These are phyloP conservation scores for Zygoascus bituminiphila DNA, from an alignment of 805 yeast species.

Conservation along the genomic window DNA sequence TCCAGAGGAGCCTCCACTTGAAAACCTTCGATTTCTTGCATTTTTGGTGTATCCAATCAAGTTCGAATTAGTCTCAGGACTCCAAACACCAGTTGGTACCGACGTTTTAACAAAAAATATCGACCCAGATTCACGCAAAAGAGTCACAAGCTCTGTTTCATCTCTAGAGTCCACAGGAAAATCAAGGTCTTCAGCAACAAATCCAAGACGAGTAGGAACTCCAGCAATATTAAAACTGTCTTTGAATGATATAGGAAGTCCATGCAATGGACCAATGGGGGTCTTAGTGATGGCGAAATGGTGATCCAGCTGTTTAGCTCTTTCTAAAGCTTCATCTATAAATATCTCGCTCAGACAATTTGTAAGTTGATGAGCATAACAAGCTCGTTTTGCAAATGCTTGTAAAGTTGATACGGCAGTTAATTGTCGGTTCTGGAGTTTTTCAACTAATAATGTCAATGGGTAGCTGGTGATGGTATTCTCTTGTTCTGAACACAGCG, in stretches of 20 bases:
- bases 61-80: constrained; percentile 39
- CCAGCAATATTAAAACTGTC: constrained; percentile 42
- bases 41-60: constrained; percentile 40
- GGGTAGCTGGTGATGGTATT: neutral
- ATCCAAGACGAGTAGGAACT: constrained; percentile 42
- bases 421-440: neutral
- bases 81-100: constrained; percentile 44
- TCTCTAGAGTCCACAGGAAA: neutral
- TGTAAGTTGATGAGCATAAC: constrained; percentile 43
- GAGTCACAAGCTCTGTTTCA: constrained; percentile 24
- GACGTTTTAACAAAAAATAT: constrained; percentile 48
- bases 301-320: constrained; percentile 47
- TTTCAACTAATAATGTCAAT: neutral
- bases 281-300: constrained; percentile 39
- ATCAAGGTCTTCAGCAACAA: constrained; percentile 15
- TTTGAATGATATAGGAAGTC: constrained; percentile 56
- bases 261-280: constrained; percentile 54
- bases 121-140: constrained; percentile 45
- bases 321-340: constrained; percentile 45
- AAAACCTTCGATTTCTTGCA: constrained; percentile 36
- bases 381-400: constrained; percentile 1
- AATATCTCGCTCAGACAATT: constrained; percentile 33
- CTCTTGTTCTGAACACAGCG: neutral
- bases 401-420: neutral
- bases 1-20: constrained; percentile 49